Percentiles rank a stretch among this genome's conserved stretches.
Evolutionary conservation across 116 monocot species (phyloP).

Genomic region (Cymodocea nodosa): DNA sequence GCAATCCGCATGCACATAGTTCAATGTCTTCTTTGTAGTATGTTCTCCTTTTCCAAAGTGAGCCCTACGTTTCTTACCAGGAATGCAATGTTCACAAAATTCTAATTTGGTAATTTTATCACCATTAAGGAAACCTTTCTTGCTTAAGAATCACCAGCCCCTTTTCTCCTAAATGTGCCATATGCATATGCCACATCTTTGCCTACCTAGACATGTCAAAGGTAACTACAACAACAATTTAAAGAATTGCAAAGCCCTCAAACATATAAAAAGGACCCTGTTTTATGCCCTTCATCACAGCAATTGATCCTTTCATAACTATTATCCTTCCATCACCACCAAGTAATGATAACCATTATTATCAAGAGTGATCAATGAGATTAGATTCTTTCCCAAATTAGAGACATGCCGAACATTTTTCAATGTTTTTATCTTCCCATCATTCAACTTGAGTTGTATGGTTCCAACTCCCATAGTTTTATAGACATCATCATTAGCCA

Average conservation of each 20-base stretch:
- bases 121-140: neutral
- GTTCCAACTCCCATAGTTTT: neutral
- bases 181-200: slow-evolving; percentile 11
- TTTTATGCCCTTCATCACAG: neutral
- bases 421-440: neutral
- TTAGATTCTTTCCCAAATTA: neutral
- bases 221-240: neutral
- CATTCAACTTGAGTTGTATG: neutral
- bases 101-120: neutral
- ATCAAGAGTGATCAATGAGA: no score
- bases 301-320: neutral
- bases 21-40: neutral
- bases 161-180: slow-evolving; percentile 7
- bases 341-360: neutral
- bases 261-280: neutral
- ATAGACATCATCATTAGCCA: neutral
- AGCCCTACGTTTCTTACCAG: neutral
- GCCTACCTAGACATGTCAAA: neutral
- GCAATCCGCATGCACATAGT: slow-evolving; percentile 3
- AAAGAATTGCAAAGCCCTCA: no score
- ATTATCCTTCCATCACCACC: neutral
- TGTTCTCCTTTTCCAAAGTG: slow-evolving; percentile 1
- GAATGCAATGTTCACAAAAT: slow-evolving; percentile 8
- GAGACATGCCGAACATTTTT: neutral
- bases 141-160: slow-evolving; percentile 1